Evolutionary conservation across 495 filamentous ascomycete genomes (phyloP).

Genomic region (Cenococcum geophilum): DNA sequence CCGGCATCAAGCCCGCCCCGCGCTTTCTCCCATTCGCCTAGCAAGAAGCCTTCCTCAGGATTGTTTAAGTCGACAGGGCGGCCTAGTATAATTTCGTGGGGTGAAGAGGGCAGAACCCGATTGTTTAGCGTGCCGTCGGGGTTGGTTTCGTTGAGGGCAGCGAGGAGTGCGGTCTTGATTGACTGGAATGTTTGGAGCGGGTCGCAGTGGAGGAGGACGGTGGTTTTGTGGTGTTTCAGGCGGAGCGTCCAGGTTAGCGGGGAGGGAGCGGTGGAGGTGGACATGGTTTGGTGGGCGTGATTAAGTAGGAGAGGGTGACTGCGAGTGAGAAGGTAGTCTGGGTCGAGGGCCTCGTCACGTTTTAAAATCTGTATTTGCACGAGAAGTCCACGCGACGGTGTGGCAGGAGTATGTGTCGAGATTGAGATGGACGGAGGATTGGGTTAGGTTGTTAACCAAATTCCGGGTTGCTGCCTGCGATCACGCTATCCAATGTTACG

Average conservation of each 20-base stretch:
- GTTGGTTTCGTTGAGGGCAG: slow-evolving; percentile 42
- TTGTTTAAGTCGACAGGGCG: slow-evolving; percentile 52
- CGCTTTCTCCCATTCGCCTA: slow-evolving; percentile 36
- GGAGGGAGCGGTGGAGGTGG: slow-evolving; percentile 29
- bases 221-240: slow-evolving; percentile 74
- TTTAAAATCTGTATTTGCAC: too few relatives aligned
- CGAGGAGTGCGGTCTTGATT: slow-evolving; percentile 59
- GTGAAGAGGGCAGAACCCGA: slow-evolving; percentile 44
- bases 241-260: slow-evolving; percentile 56
- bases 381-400: too few relatives aligned
- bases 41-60: slow-evolving; percentile 50
- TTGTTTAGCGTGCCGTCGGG: not conserved
- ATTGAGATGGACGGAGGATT: too few relatives aligned
- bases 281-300: not conserved
- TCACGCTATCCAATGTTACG: too few relatives aligned
- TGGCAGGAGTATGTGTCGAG: too few relatives aligned
- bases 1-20: slow-evolving; percentile 24
- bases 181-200: slow-evolving; percentile 53
- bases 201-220: slow-evolving; percentile 64
- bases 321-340: too few relatives aligned
- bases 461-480: too few relatives aligned
- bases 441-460: too few relatives aligned
- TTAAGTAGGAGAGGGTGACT: not conserved
- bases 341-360: too few relatives aligned
- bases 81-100: slow-evolving; percentile 50